Base-by-base conservation (phyloP, 305 asterid species). In the Nicotiana rustica region DNA sequence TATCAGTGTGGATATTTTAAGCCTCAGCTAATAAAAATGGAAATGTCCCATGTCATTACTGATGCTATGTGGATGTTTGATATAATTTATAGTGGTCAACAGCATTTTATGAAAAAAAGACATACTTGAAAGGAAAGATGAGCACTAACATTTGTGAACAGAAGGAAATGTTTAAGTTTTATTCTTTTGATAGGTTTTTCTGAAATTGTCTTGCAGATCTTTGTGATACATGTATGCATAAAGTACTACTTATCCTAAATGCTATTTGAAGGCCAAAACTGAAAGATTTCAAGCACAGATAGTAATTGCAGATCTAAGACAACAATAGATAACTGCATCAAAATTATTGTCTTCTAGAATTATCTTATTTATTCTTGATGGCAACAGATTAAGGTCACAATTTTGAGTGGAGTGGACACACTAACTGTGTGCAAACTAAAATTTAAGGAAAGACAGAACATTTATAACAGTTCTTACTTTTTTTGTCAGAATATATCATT, bases 201-300 rank as follows among this genome's bases (percentile, higher is more conserved):
- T 75, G 47, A 52, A 75, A 75, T 8, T 52, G 25, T 25, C 65
- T 49, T 52, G 80, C 80, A 75, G 65, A 52, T 49, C 44, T 29
- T 56, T 73, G 21, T 75, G 47, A 52, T 75, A 75, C 10, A 4
- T 55, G 61, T 71, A 15, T 75, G 47, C 25, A 25, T 25, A 31
- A 12, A 31, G 47, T 49, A 75, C 66, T 55, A 55, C 4, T 29
- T 75, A 52, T 75, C 25, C 66, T 29, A 52, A 52, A 55, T 75
- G 56, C 80, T 52, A 25, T 75, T 49, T 75, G 65, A 52, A 75
- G n/a, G 56, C 17, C 66, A 76, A 29, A 55, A 31, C 31, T 29
- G 15, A 29, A 66, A 76, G 49, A 29, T 15, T 8, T 29, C 31
- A 76, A 55, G 31, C 66, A 17, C 49, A 52, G 47, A 75, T 52